These are phyloP conservation scores for Cladophialophora bantiana DNA, from an alignment of 2,329 filamentous ascomycete species.

Conservation along the genomic window DNA sequence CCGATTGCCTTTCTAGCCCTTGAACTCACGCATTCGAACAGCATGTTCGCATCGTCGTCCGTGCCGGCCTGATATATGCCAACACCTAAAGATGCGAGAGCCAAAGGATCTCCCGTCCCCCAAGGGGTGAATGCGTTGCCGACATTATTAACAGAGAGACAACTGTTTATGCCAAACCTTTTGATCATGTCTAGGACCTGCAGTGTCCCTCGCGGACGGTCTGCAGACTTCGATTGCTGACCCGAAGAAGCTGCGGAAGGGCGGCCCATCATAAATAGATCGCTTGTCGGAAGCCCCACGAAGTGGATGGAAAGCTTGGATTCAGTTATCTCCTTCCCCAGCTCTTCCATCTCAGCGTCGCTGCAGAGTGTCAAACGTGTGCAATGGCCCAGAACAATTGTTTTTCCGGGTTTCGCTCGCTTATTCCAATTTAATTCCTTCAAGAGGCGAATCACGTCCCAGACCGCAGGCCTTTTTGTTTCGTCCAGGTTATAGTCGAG, in stretches of 20 bases:
- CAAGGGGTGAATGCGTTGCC: constrained; percentile 78
- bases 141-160: constrained; percentile 73
- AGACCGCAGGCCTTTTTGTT: constrained; percentile 58
- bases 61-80: constrained; percentile 73
- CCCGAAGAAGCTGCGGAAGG: constrained; percentile 35
- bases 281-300: constrained; percentile 73
- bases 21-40: constrained; percentile 63
- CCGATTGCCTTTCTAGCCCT: constrained; percentile 51
- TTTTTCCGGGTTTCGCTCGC: constrained; percentile 50
- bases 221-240: constrained; percentile 38
- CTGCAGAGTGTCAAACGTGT: constrained; percentile 68
- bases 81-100: constrained; percentile 67
- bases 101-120: constrained; percentile 70
- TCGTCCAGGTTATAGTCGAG: constrained; percentile 72
- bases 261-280: constrained; percentile 74
- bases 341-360: constrained; percentile 56
- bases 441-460: constrained; percentile 62
- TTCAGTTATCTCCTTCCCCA: constrained; percentile 58
- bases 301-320: constrained; percentile 67
- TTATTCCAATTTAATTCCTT: constrained; percentile 58
- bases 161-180: constrained; percentile 63
- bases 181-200: constrained; percentile 67
- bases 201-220: constrained; percentile 65
- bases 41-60: constrained; percentile 61
- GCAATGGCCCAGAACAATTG: constrained; percentile 71